Base-by-base conservation (phyloP, 106 monocot genomes). In the Xerophyta viscosa region DNA sequence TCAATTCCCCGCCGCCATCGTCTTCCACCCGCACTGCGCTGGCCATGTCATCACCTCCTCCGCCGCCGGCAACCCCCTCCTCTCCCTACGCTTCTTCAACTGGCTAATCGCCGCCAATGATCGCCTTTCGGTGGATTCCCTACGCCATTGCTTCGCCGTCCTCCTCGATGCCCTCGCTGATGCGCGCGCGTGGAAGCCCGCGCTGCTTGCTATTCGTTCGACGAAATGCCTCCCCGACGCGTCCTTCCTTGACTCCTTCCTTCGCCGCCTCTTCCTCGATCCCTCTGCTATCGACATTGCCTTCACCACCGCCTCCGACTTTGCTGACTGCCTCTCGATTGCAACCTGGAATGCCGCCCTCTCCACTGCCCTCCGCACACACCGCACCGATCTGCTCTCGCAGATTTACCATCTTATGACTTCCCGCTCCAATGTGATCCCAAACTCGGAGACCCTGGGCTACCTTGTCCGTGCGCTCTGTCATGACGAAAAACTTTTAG, bases 391-490 rank as follows among this genome's bases (percentile, higher is more conserved):
- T 33, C 61, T 79, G n/a, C 37, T 79, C 30, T 72, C 46, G 41
- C 51, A 52, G 27, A 29, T 67, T 52, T 71, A 79, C 43, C 29
- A 31, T 20, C 13, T 21, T 15, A 75, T 84, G 71, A n/a, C n/a
- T n/a, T 52, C 52, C 10, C 39, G 21, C 19, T 61, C 55, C 9
- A 54, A 15, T 33, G 15, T 50, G 21, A 24, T 39, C 13, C 54
- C 54, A n/a, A 67, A 76, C 31, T 53, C 50, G 7, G 2, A 31
- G 25, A 76, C 79, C 1, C 56, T 45, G 7, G 68, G 68, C 3
- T 58, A 30, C 60, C 56, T 84, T 5, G 45, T 76, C 41, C 60
- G 41, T 14, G 84, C 75, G 48, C 64, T 72, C 30, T 69, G 68
- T 54, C 26, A 13, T 27, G 60, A 68, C 0, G 61, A 47, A 21